Evolutionary conservation across 495 filamentous ascomycete species (phyloP).

Genomic region (Durotheca rogersii): DNA sequence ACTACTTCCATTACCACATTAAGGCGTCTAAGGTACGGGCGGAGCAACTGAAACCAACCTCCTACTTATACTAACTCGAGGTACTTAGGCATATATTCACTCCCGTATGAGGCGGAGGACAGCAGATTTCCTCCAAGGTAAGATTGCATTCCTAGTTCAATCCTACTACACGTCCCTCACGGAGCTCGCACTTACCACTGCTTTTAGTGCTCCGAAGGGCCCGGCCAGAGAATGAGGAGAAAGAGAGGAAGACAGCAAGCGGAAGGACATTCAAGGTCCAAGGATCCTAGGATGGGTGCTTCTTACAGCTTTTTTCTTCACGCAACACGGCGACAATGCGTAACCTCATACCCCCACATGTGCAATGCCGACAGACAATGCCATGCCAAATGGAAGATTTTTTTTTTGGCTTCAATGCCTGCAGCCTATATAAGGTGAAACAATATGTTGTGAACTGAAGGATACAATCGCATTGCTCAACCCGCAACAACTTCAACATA

Average conservation of each 20-base stretch:
- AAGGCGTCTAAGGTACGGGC: slow-evolving; percentile 84
- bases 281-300: slow-evolving; percentile 22
- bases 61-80: slow-evolving; percentile 5
- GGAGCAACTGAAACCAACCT: neutral
- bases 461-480: neutral
- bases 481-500: too few relatives aligned
- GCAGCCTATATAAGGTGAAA: neutral
- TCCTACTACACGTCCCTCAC: too few relatives aligned
- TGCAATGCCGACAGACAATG: slow-evolving; percentile 13
- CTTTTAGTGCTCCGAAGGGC: slow-evolving; percentile 80
- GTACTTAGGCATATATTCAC: slow-evolving; percentile 84
- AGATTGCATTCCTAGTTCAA: slow-evolving; percentile 19
- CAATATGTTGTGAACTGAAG: neutral
- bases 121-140: slow-evolving; percentile 96
- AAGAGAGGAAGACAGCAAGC: slow-evolving; percentile 96
- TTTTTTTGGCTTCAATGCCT: neutral
- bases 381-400: slow-evolving; percentile 8
- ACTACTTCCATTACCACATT: slow-evolving; percentile 99
- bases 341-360: slow-evolving; percentile 1
- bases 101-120: slow-evolving; percentile 95
- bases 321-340: neutral
- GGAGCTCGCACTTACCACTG: slow-evolving; percentile 1
- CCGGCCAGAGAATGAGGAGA: slow-evolving; percentile 91
- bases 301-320: neutral
- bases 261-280: slow-evolving; percentile 86